Conservation (phyloP, 805 yeast genomes). For the Ogataea haglerorum region DNA sequence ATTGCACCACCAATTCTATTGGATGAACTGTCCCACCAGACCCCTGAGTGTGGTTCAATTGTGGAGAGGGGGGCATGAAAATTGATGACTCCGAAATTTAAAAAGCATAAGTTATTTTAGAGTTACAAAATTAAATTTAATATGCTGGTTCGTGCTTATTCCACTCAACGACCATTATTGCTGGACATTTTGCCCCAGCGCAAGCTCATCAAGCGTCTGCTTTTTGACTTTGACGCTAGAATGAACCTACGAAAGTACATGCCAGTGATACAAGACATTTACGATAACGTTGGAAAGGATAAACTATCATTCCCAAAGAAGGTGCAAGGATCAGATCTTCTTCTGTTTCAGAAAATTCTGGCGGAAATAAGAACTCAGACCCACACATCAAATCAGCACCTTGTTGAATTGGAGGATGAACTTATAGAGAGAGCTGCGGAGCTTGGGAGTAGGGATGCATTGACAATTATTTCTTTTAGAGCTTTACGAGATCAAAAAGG, state of each 20-base stretch:
- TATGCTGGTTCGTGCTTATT: constrained; percentile 1
- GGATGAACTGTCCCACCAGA: constrained; percentile 43
- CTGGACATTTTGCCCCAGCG: constrained; percentile 55
- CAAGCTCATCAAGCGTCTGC: constrained; percentile 51
- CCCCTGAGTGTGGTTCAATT: constrained; percentile 12
- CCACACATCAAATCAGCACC: constrained; percentile 52
- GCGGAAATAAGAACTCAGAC: constrained; percentile 59
- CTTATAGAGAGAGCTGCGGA: constrained; percentile 83
- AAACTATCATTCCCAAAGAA: constrained; percentile 28
- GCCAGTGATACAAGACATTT: constrained; percentile 51
- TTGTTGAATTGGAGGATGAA: constrained; percentile 63
- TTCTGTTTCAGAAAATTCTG: constrained; percentile 65
- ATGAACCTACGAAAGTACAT: constrained; percentile 50
- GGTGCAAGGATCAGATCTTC: constrained; percentile 54
- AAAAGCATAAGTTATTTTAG: background rate
- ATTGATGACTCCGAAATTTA: background rate
- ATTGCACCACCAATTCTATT: constrained; percentile 56
- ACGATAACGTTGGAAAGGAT: constrained; percentile 41
- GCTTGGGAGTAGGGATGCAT: constrained; percentile 76
- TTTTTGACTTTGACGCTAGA: constrained; percentile 65
- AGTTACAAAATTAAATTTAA: background rate
- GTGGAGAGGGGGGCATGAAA: constrained; percentile 1
- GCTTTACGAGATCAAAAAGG: constrained; percentile 39
- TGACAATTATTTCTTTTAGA: constrained; percentile 67
- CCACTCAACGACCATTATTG: constrained; percentile 35